phyloP scores from a whole-genome alignment of 2,329 filamentous ascomycete genomes.

The Shiraia sp. region DNA sequence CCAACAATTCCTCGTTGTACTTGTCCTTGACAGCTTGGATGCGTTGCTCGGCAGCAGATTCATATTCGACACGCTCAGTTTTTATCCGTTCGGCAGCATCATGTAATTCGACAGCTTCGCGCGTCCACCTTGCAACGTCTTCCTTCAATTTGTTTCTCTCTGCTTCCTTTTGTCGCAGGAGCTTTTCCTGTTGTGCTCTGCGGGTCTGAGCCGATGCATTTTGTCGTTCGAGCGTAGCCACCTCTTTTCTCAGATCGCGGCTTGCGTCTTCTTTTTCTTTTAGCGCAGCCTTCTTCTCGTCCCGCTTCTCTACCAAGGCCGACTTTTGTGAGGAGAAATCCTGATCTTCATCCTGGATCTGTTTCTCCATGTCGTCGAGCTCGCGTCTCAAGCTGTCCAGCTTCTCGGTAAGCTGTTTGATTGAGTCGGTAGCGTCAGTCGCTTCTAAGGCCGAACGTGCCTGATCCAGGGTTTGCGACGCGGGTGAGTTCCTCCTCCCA shows the following conservation, averaged over 20 bases:
- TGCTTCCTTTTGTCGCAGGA: slow-evolving; percentile 68
- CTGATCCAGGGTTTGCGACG: slow-evolving; percentile 53
- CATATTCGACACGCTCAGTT: slow-evolving; percentile 43
- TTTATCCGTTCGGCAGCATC: slow-evolving; percentile 56
- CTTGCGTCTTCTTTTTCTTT: slow-evolving; percentile 93
- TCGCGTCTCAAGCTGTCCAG: slow-evolving; percentile 82
- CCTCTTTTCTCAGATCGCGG: slow-evolving; percentile 78
- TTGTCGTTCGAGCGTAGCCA: slow-evolving; percentile 76
- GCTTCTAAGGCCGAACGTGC: slow-evolving; percentile 41
- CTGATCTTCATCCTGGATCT: slow-evolving; percentile 66
- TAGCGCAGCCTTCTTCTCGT: slow-evolving; percentile 74
- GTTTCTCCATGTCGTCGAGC: slow-evolving; percentile 74
- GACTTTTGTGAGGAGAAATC: slow-evolving; percentile 52
- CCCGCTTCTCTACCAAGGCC: slow-evolving; percentile 72
- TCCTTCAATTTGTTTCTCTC: slow-evolving; percentile 72
- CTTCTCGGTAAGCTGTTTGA: slow-evolving; percentile 79
- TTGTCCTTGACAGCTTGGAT: slow-evolving; percentile 48
- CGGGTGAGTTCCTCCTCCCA: slow-evolving; percentile 77
- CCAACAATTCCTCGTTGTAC: slow-evolving; percentile 47
- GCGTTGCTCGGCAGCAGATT: slow-evolving; percentile 43
- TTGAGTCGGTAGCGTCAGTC: slow-evolving; percentile 44
- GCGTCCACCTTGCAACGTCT: slow-evolving; percentile 69
- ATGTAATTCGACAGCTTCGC: slow-evolving; percentile 62
- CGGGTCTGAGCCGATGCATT: slow-evolving; percentile 81
- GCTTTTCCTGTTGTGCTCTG: slow-evolving; percentile 75